Conservation (phyloP, 805 yeast species). For the Metschnikowia baotianmanensis region DNA sequence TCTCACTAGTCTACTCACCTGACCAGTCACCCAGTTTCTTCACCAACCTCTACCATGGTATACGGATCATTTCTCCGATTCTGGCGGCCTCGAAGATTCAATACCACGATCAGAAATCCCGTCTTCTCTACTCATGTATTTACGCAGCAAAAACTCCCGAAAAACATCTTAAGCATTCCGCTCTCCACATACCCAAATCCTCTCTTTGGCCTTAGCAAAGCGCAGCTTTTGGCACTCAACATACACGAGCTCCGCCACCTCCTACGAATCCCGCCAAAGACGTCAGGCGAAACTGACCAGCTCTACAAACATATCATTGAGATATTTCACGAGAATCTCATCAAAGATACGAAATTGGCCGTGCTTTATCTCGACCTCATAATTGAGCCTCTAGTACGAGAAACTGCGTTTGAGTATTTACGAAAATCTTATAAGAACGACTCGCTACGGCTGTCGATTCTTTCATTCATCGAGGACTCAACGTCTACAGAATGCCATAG, state of each 20-base stretch:
- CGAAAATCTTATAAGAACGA: conserved; percentile 19
- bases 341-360: conserved; percentile 25
- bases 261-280: conserved; percentile 24
- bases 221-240: conserved; percentile 25
- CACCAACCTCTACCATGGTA: neutral
- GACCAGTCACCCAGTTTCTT: neutral
- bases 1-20: too few species aligned
- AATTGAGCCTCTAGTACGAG: conserved; percentile 19
- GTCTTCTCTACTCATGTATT: conserved; percentile 4
- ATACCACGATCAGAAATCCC: conserved; percentile 1
- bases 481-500: conserved; percentile 15
- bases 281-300: conserved; percentile 25
- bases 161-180: conserved; percentile 15
- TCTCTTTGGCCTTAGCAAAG: conserved; percentile 27
- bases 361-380: conserved; percentile 22
- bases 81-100: neutral
- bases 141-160: conserved; percentile 2
- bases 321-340: conserved; percentile 29
- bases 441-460: conserved; percentile 25
- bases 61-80: conserved; percentile 3
- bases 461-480: conserved; percentile 30
- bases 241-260: conserved; percentile 26
- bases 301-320: conserved; percentile 31
- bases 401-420: conserved; percentile 19
- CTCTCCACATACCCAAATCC: conserved; percentile 34